phyloP scores from a whole-genome alignment of 257 asterid genomes.

The Salvia hispanica region DNA sequence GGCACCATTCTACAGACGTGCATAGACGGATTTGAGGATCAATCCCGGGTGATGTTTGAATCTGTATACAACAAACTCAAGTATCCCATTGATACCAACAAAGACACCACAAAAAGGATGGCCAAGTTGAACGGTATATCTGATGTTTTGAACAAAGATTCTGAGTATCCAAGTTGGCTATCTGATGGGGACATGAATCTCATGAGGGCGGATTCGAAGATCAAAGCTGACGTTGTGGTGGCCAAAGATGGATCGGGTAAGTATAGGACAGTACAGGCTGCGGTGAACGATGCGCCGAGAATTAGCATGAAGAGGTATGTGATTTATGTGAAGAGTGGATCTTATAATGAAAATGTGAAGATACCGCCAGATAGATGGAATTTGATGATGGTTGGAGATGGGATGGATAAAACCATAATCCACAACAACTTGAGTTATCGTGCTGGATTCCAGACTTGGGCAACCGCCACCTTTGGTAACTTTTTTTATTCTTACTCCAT shows the following conservation, averaged over 20 bases:
- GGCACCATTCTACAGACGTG: constrained; percentile 25
- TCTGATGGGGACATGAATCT: not conserved
- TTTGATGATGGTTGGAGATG: constrained; percentile 36
- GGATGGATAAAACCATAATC: constrained; percentile 27
- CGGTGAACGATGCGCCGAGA: constrained; percentile 19
- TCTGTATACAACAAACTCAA: constrained; percentile 7
- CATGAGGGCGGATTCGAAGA: not conserved
- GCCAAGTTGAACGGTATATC: not conserved
- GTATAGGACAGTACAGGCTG: constrained; percentile 13
- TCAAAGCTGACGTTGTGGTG: constrained; percentile 29
- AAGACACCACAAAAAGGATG: not conserved
- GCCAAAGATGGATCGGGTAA: constrained; percentile 41
- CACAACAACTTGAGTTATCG: constrained; percentile 3
- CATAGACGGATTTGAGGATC: constrained; percentile 26
- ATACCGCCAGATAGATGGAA: constrained; percentile 17
- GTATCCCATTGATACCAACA: not conserved
- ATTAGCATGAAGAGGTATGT: not conserved
- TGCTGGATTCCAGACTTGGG: not conserved
- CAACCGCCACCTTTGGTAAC: constrained; percentile 36
- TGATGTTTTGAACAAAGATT: not conserved
- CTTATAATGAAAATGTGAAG: constrained; percentile 25
- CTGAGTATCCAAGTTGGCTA: constrained; percentile 7
- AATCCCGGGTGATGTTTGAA: too few relatives aligned
- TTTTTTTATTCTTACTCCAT: not conserved
- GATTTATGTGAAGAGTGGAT: constrained; percentile 35